Base-by-base conservation (phyloP, 1,139 yeast species). In the Debaryomyces singareniensis region DNA sequence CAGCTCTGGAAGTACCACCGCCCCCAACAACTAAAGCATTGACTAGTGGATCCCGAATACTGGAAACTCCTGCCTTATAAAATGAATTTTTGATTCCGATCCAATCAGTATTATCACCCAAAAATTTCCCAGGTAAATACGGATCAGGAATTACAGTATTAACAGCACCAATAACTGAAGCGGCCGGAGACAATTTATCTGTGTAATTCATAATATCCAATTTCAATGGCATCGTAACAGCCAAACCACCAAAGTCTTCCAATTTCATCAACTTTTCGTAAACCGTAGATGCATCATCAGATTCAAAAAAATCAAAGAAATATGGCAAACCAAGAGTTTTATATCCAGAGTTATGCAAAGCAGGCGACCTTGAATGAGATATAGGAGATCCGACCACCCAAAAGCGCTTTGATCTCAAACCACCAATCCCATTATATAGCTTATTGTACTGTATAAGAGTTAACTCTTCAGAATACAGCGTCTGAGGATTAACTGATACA, bases 1-100 rank as follows among this genome's bases (percentile, higher is more conserved):
- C 98, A 25, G 98, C 96, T 49, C 96, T 74, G 1, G 96, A 80
- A 22, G 99, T 89, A 29, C 99, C 99, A 26, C 99, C 99, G 16
- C 95, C 96, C 29, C 99, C 99, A 42, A 91, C 66, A 31, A 91
- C 81, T 37, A 91, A 63, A 25, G 87, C 93, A 11, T 50, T 37
- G 29, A 52, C 44, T 12, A 49, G 51, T 33, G 59, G 40, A 26
- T 60, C 58, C 9, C 9, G 7, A 7, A 7, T n/a, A 18, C n/a
- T 18, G 21, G 83, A 75, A 20, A 78, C 78, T 7, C 91, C 91
- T 35, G 69, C 67, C 36, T 69, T 57, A 25, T 61, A 51, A 44
- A 86, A 76, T 1, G 95, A 75, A 40, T 80, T 71, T 28, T 67
- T 68, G 43, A 93, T 83, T 14, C 98, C 99, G 33, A 78, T 61